Base-by-base conservation (phyloP, 2,329 filamentous ascomycete species). In the Alternaria sp. region DNA sequence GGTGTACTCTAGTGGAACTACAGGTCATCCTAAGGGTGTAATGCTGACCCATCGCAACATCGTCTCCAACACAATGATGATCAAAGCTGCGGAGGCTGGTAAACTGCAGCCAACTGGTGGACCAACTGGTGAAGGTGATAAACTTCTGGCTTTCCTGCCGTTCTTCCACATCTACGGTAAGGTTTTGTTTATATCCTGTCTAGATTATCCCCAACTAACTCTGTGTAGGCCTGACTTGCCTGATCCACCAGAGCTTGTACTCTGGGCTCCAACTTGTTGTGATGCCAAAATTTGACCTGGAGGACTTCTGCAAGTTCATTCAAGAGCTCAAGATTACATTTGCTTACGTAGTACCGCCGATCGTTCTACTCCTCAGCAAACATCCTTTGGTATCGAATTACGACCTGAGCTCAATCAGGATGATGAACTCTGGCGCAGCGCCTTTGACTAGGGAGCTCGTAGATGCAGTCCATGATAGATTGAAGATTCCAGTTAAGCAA, bases 101-200 rank as follows among this genome's bases (percentile, higher is more conserved):
- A 83, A 87, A 44, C 76, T 92, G 56, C 82, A 80, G 20, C 86
- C 87, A 76, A 81, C 85, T 40, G 88, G 89, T 5, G 85, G 86
- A 1, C 74, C 82, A 2, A 85, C 86, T 71, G 88, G 87, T 9
- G 83, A 87, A 57, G 86, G 88, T 0, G 94, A 97, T 74, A 88
- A 86, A 60, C 82, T 95, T 30, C 79, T 97, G 7, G 92, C 91
- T 2, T 90, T 97, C 60, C 79, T 97, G 11, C 94, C 94, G 0
- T 95, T 97, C 78, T 97, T 93, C 80, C 93, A 97, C 75, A 94
- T 97, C 64, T 97, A 97, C 73, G 92, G 85, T 91, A 79, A 67
- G 86, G 86, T 66, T 20, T 12, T 5, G 28, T 34, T 73, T 6
- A n/a, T 11, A 27, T 12, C 4, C 12, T n/a, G 16, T 16, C 36